Evolutionary conservation across 2,329 filamentous ascomycete species (phyloP).

Genomic region (Calonectria montana): DNA sequence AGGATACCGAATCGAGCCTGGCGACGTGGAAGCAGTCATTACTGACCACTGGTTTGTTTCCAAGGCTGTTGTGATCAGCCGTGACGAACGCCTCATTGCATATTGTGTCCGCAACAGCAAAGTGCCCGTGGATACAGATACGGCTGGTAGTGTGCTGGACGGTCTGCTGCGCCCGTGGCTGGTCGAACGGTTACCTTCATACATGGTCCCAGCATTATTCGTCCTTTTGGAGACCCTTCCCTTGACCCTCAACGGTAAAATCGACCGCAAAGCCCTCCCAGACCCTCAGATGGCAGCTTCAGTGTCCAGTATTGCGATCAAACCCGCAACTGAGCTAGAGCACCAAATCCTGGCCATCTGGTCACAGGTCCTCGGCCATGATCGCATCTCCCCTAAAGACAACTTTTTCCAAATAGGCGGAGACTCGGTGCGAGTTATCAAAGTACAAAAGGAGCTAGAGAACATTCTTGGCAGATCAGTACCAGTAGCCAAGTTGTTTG

Average conservation of each 20-base stretch:
- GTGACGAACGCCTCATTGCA: background rate
- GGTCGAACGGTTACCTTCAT: background rate
- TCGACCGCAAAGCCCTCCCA: background rate
- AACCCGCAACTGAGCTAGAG: background rate
- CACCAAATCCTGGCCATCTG: background rate
- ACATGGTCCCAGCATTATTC: background rate
- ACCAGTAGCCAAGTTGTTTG: background rate
- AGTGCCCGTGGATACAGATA: background rate
- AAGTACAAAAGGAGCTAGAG: background rate
- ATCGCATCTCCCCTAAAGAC: background rate
- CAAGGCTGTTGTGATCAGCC: background rate
- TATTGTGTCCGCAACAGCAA: background rate
- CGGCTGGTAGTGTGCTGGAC: background rate
- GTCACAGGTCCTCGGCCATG: background rate
- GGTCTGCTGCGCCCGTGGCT: background rate
- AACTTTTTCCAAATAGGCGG: background rate
- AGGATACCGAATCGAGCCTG: background rate
- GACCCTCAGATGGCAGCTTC: background rate
- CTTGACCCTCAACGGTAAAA: background rate
- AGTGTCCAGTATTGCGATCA: background rate
- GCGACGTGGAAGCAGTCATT: background rate
- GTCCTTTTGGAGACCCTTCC: background rate
- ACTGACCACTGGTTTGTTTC: background rate
- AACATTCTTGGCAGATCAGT: background rate
- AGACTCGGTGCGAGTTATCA: background rate